These are phyloP conservation scores for Allomyces arbusculus DNA, from an alignment of 192 early-diverging fungal genomes.

Conservation along the genomic window DNA sequence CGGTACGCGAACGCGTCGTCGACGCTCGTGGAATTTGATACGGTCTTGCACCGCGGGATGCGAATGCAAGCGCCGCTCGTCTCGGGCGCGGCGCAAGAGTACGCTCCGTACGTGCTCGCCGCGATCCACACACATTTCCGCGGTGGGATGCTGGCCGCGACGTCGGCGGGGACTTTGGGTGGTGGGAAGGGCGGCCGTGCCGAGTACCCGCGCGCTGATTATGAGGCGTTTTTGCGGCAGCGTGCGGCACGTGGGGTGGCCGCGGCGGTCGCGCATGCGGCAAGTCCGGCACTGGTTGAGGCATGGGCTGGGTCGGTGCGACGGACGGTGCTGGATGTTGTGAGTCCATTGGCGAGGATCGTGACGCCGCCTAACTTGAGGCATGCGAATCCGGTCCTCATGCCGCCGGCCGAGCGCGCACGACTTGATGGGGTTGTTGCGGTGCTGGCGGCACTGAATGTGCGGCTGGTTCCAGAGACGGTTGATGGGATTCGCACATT, in stretches of 20 bases:
- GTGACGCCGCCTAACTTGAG: not conserved
- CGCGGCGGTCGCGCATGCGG: not conserved
- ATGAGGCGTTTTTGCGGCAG: not conserved
- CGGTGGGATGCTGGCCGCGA: not conserved
- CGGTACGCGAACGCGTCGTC: not conserved
- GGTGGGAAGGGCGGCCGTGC: not conserved
- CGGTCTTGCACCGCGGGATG: not conserved
- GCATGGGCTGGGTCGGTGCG: not conserved
- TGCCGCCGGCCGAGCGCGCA: not conserved
- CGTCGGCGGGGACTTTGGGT: not conserved
- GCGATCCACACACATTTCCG: not conserved
- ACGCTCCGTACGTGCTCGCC: not conserved
- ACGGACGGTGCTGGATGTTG: not conserved
- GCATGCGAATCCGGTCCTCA: not conserved
- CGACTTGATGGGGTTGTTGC: not conserved
- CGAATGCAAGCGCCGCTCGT: not conserved
- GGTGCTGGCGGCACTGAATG: conserved; percentile 13
- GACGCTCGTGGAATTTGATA: not conserved
- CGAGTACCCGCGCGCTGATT: not conserved
- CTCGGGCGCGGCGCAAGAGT: not conserved
- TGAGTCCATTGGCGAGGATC: not conserved
- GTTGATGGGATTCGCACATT: not conserved
- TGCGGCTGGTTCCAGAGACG: conserved; percentile 12
- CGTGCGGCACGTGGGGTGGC: not conserved
- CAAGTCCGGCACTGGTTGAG: not conserved